Base-by-base conservation (phyloP, 129 eudicot genomes). In the Flaveria bidentis region DNA sequence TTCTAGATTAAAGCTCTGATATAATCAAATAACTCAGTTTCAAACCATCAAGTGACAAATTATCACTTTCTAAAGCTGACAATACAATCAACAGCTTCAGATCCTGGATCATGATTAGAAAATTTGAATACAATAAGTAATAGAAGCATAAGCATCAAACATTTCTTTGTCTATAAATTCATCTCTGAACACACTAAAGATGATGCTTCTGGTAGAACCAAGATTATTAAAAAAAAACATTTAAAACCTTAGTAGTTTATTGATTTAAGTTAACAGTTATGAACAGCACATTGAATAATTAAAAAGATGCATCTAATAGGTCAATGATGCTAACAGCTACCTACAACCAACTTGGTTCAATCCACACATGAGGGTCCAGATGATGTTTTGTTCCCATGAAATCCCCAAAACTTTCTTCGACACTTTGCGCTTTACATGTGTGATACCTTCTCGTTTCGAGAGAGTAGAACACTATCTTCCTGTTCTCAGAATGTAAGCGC, bases 1-100 rank as follows among this genome's bases (percentile, higher is more conserved):
- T 84, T 91, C 88, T 94, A 96, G 70, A 91, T 91, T 16, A 97
- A 94, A 82, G 97, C 97, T 84, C 99, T 86, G 20, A 94, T 87
- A 76, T 94, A 96, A 74, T 80, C 68, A 62, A 94, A 91, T 57
- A 94, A 78, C 30, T 91, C 99, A 71, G 85, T 91, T 81, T 94
- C 99, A 16, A 84, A 73, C 80, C 76, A 71, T 94, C 93, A 52
- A 94, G 82, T 51, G 89, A 82, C 80, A 94, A 83, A 77, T 77
- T 85, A 25, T 89, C 97, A 83, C 97, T 91, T 84, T 80, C 88
- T 41, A 94, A 77, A 9, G 97, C 84, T 20, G 96, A 88, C 13
- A 12, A 11, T 11, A 49, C n/a, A 50, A 30, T 30, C 36, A 30
- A 30, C 36, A 30, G 36, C 36, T 30, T 30, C 36, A 30, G 36